phyloP scores from a whole-genome alignment of 2,329 filamentous ascomycete species.

The Xylaria sp. region DNA sequence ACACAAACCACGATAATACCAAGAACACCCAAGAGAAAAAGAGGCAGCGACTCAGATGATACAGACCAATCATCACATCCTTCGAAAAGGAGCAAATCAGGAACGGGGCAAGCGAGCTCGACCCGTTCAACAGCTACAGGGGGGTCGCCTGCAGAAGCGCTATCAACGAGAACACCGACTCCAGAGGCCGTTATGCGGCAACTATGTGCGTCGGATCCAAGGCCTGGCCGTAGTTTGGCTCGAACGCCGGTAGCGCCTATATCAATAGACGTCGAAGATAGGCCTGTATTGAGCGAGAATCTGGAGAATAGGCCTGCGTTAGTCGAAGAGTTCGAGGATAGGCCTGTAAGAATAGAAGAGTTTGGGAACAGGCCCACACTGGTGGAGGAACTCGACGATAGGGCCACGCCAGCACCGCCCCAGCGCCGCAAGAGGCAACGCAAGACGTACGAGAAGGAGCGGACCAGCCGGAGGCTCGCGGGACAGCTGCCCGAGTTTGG shows the following conservation, averaged over 20 bases:
- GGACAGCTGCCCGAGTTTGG: conserved; percentile 14
- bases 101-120: not conserved
- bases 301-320: too few species aligned
- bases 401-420: not conserved
- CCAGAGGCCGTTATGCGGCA: not conserved
- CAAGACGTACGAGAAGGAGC: conserved; percentile 19
- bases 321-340: not conserved
- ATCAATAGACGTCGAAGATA: not conserved
- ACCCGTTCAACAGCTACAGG: not conserved
- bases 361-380: not conserved
- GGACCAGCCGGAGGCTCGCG: conserved; percentile 7
- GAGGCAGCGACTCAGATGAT: not conserved
- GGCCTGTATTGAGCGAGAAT: too few species aligned
- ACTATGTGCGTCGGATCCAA: not conserved
- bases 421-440: conserved; percentile 10
- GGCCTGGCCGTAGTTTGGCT: not conserved
- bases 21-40: conserved; percentile 7
- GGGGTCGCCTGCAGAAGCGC: not conserved
- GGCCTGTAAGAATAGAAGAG: too few species aligned
- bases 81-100: not conserved
- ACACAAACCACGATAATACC: not conserved
- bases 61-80: not conserved
- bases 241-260: not conserved
- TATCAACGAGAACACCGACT: not conserved
- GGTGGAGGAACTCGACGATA: not conserved